phyloP scores from a whole-genome alignment of 352 stramenopile species.

The Phytophthora aleatoria region DNA sequence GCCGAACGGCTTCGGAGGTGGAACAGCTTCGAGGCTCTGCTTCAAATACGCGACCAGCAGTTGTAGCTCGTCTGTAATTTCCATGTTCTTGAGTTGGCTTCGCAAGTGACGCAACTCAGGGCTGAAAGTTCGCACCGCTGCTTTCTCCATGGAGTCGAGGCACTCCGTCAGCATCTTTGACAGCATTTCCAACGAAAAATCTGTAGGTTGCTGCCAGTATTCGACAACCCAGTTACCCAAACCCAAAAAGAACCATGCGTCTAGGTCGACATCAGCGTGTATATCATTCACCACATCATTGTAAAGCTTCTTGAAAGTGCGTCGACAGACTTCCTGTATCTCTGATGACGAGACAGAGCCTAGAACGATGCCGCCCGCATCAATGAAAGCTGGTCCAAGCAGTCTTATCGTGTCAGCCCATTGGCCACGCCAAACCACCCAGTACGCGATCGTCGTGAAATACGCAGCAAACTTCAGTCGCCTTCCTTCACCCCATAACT shows the following conservation, averaged over 20 bases:
- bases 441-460: conserved; percentile 57
- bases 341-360: conserved; percentile 48
- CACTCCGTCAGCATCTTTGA: conserved; percentile 60
- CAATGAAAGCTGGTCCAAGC: conserved; percentile 62
- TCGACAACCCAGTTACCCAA: conserved; percentile 74
- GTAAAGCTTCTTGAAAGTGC: conserved; percentile 56
- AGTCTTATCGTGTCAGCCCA: conserved; percentile 53
- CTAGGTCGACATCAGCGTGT: conserved; percentile 66
- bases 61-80: conserved; percentile 51
- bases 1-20: conserved; percentile 47
- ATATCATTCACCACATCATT: conserved; percentile 54
- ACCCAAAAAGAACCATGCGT: conserved; percentile 73
- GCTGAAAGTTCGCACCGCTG: conserved; percentile 52
- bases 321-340: conserved; percentile 45
- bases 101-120: conserved; percentile 58
- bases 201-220: conserved; percentile 82
- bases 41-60: conserved; percentile 74
- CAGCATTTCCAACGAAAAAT: conserved; percentile 79
- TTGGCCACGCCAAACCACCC: conserved; percentile 59
- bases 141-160: conserved; percentile 58
- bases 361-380: conserved; percentile 67
- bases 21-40: conserved; percentile 55
- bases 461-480: conserved; percentile 73
- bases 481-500: conserved; percentile 69
- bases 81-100: conserved; percentile 48